phyloP scores from a whole-genome alignment of 106 monocot species.

The Gastrodia elata region DNA sequence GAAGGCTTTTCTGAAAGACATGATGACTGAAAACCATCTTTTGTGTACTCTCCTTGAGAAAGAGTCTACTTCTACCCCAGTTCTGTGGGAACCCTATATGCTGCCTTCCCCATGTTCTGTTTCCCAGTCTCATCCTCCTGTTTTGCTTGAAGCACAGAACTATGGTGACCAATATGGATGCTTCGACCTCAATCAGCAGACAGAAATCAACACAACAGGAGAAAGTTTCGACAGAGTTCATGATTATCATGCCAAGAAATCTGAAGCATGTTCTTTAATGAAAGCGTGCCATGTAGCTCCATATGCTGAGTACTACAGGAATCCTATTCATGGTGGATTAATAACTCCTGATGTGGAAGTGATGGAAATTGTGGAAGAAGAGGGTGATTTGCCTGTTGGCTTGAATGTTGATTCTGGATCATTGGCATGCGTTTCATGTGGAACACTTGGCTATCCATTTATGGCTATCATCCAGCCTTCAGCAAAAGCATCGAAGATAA shows the following conservation, averaged over 20 bases:
- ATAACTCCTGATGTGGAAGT: conserved; percentile 12
- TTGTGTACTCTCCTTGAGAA: conserved; percentile 45
- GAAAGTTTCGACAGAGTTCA: not conserved
- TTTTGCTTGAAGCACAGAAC: conserved; percentile 8
- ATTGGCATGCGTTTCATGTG: conserved; percentile 91
- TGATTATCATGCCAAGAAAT: not conserved
- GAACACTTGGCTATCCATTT: conserved; percentile 95
- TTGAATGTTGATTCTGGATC: conserved; percentile 79
- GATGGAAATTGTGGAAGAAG: conserved; percentile 32
- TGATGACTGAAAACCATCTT: conserved; percentile 53
- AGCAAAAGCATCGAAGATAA: conserved; percentile 22
- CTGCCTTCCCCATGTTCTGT: conserved; percentile 17
- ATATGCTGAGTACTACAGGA: not conserved
- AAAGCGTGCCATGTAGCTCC: not conserved
- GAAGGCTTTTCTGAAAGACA: conserved; percentile 77
- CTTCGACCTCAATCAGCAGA: not conserved
- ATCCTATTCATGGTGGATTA: not conserved
- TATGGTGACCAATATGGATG: not conserved
- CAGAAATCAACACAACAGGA: not conserved
- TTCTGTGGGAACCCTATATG: conserved; percentile 83
- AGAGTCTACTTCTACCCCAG: conserved; percentile 35
- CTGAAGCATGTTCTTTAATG: conserved; percentile 4
- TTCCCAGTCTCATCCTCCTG: conserved; percentile 17
- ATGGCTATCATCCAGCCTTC: conserved; percentile 86
- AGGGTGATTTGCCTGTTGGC: conserved; percentile 64